Evolutionary conservation across 2,329 filamentous ascomycete species (phyloP).

Genomic region (Pseudovirgaria hyperparasitica): DNA sequence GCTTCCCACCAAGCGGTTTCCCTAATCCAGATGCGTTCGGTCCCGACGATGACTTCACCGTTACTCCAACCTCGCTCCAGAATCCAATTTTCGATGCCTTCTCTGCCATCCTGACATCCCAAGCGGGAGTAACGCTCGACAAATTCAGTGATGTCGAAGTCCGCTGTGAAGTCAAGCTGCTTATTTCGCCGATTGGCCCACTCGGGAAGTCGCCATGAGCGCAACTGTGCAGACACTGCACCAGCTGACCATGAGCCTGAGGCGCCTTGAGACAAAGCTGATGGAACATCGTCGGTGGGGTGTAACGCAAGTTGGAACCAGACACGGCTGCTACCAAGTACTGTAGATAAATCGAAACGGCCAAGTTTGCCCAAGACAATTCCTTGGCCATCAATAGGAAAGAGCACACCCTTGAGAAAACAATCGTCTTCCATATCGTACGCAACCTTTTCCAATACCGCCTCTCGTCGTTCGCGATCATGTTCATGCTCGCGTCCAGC

Average conservation of each 20-base stretch:
- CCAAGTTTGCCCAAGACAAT: slow-evolving; percentile 66
- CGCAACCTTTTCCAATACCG: slow-evolving; percentile 73
- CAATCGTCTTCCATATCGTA: slow-evolving; percentile 70
- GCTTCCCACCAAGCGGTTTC: slow-evolving; percentile 96
- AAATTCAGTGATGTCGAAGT: slow-evolving; percentile 93
- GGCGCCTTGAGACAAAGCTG: slow-evolving; percentile 58
- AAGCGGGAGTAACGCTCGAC: slow-evolving; percentile 67
- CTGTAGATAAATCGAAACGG: slow-evolving; percentile 62
- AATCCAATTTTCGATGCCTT: slow-evolving; percentile 89
- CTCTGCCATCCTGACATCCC: slow-evolving; percentile 78
- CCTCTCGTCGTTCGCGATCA: slow-evolving; percentile 68
- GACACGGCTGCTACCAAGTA: slow-evolving; percentile 71
- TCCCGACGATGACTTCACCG: slow-evolving; percentile 83
- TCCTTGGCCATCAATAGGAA: slow-evolving; percentile 66
- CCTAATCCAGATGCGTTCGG: slow-evolving; percentile 89
- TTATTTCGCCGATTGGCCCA: slow-evolving; percentile 93
- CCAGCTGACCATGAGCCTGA: slow-evolving; percentile 88
- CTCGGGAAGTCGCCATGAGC: slow-evolving; percentile 85
- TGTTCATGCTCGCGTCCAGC: slow-evolving; percentile 61
- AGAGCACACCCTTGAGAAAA: slow-evolving; percentile 70
- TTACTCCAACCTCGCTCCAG: slow-evolving; percentile 97
- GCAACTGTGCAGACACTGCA: slow-evolving; percentile 80
- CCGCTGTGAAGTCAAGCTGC: slow-evolving; percentile 86
- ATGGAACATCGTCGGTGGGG: slow-evolving; percentile 75
- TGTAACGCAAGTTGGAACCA: slow-evolving; percentile 94